Conservation (phyloP, 2,329 filamentous ascomycete genomes). For the Verticillium longisporum region DNA sequence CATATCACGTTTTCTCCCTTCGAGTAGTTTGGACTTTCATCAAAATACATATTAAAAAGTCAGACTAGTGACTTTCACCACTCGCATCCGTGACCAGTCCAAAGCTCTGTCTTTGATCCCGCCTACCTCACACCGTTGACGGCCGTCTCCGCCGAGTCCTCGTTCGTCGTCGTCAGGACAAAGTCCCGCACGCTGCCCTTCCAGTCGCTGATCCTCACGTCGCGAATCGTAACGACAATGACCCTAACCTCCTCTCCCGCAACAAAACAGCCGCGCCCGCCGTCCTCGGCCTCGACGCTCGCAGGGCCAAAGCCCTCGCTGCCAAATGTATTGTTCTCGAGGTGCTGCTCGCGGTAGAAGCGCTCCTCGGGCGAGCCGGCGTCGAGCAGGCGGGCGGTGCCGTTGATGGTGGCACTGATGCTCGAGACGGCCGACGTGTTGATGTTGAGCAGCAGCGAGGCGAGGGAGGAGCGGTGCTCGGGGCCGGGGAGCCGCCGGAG, state of each 20-base stretch:
- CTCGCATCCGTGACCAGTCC: background rate
- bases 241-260: constrained; percentile 80
- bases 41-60: background rate
- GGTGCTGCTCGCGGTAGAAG: constrained; percentile 76
- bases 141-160: constrained; percentile 13
- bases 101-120: background rate
- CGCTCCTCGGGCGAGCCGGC: constrained; percentile 72
- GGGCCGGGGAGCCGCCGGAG: constrained; percentile 55
- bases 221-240: constrained; percentile 75
- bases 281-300: constrained; percentile 36
- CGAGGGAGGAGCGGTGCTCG: constrained; percentile 66
- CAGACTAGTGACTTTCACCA: too few species aligned
- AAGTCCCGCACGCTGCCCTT: constrained; percentile 89
- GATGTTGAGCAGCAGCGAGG: constrained; percentile 78
- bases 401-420: constrained; percentile 91
- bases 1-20: background rate
- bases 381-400: constrained; percentile 68
- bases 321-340: constrained; percentile 88
- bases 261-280: constrained; percentile 60
- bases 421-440: constrained; percentile 83
- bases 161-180: constrained; percentile 39
- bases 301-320: constrained; percentile 28
- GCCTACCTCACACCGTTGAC: constrained; percentile 33
- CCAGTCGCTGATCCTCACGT: constrained; percentile 88
- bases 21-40: background rate